Evolutionary conservation across 257 asterid genomes (phyloP), one percentile per base, ranked within the genome.

Genomic region (Scutellaria baicalensis): DNA sequence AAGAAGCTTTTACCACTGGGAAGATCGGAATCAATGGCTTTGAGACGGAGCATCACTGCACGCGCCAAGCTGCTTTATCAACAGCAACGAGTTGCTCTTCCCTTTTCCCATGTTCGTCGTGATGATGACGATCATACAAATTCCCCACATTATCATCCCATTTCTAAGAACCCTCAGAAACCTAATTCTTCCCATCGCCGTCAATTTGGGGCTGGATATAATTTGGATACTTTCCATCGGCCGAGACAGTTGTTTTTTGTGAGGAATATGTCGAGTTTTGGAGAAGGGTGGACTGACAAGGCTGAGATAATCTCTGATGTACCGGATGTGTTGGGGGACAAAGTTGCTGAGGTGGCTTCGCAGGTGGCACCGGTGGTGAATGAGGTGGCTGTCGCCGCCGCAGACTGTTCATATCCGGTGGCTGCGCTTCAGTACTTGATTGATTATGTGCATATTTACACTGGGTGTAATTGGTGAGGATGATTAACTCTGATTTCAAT

Each of bases 391-490:
- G n/a, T n/a, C n/a, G n/a, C n/a, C n/a, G n/a, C n/a, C n/a, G n/a
- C n/a, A n/a, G n/a, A n/a, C n/a, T n/a, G n/a, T n/a, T n/a, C n/a
- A n/a, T n/a, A n/a, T n/a, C n/a, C n/a, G n/a, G n/a, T n/a, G n/a
- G n/a, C n/a, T n/a, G n/a, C n/a, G n/a, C n/a, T n/a, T n/a, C n/a
- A n/a, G n/a, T n/a, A n/a, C n/a, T n/a, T n/a, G n/a, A n/a, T n/a
- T 76, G 49, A 88, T 70, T 87, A 86, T 66, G 81, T 92, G 73
- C 98, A 92, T 59, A 64, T 17, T 14, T 72, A 51, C 71, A 84
- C 95, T 13, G 98, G 96, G 40, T 73, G 86, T 35, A 18, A 83
- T 66, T 92, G 98, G 98, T 92, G 79, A 64, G 86, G 61, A 38
- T 38, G 54, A 20, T n/a, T n/a, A 62, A 6, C 9, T 49, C 14